phyloP scores from a whole-genome alignment of 2,329 filamentous ascomycete genomes.

The Cercospora sp. region DNA sequence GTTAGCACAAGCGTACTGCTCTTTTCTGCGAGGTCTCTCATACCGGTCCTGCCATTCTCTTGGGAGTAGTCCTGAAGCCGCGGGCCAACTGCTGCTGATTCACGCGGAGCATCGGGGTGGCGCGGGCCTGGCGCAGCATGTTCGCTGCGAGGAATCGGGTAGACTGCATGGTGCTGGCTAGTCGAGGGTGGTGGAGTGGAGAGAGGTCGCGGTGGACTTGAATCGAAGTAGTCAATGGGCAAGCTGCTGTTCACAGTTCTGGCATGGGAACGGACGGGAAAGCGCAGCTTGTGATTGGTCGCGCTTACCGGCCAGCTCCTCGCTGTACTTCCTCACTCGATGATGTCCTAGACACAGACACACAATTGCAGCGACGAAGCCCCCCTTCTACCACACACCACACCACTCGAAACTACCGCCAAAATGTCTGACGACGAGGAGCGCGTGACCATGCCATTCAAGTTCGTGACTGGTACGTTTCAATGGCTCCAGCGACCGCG shows the following conservation, averaged over 20 bases:
- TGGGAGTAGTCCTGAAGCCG: slow-evolving; percentile 36
- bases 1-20: slow-evolving; percentile 20
- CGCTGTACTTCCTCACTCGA: slow-evolving; percentile 16
- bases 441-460: slow-evolving; percentile 98
- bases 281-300: slow-evolving; percentile 8
- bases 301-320: slow-evolving; percentile 12
- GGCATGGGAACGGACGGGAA: slow-evolving; percentile 1
- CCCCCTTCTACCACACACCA: slow-evolving; percentile 17
- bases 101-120: slow-evolving; percentile 40
- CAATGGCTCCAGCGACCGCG: slow-evolving; percentile 4
- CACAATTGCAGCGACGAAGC: slow-evolving; percentile 26
- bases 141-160: slow-evolving; percentile 46
- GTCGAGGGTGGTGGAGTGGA: slow-evolving; percentile 35
- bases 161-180: slow-evolving; percentile 37
- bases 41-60: slow-evolving; percentile 40
- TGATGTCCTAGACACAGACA: slow-evolving; percentile 21
- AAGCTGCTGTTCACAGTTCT: slow-evolving; percentile 2
- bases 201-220: slow-evolving; percentile 19
- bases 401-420: slow-evolving; percentile 43
- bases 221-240: background rate
- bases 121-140: slow-evolving; percentile 42
- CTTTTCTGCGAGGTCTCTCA: slow-evolving; percentile 15
- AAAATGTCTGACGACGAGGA: slow-evolving; percentile 91
- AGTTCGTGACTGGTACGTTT: slow-evolving; percentile 95
- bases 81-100: slow-evolving; percentile 32